phyloP scores from a whole-genome alignment of 2,329 filamentous ascomycete genomes.

The Trichoderma polysporum region DNA sequence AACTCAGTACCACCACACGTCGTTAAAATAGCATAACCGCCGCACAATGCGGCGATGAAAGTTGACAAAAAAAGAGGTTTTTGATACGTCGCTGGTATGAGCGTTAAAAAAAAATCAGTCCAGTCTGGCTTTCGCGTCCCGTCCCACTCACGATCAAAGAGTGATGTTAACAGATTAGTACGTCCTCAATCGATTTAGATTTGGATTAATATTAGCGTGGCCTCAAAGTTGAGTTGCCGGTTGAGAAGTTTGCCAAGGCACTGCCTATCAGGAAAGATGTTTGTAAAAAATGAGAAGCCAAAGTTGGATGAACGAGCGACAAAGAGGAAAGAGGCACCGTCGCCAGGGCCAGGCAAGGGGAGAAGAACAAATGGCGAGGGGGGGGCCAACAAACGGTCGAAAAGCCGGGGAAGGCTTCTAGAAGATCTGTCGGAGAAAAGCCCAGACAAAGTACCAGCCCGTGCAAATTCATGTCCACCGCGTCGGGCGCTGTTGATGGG shows the following conservation, averaged over 20 bases:
- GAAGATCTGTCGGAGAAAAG: slow-evolving; percentile 26
- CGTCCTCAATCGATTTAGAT: background rate
- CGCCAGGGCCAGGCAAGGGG: slow-evolving; percentile 22
- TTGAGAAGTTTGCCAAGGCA: slow-evolving; percentile 10
- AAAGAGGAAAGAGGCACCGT: slow-evolving; percentile 16
- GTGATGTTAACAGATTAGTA: background rate
- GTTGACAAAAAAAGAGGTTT: background rate
- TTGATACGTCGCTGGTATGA: background rate
- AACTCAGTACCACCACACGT: background rate
- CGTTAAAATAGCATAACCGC: slow-evolving; percentile 15
- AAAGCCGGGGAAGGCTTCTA: slow-evolving; percentile 25
- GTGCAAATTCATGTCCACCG: slow-evolving; percentile 14
- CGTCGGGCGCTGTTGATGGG: slow-evolving; percentile 16
- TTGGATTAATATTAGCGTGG: slow-evolving; percentile 13
- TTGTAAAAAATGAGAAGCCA: slow-evolving; percentile 9
- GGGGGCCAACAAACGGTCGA: slow-evolving; percentile 14
- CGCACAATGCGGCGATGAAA: slow-evolving; percentile 13
- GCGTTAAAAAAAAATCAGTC: background rate
- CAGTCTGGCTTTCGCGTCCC: slow-evolving; percentile 4
- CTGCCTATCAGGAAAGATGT: slow-evolving; percentile 3
- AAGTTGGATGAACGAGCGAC: slow-evolving; percentile 15
- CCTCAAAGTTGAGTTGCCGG: slow-evolving; percentile 14
- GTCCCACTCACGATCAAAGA: slow-evolving; percentile 8
- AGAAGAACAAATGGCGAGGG: slow-evolving; percentile 21
- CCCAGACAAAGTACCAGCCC: slow-evolving; percentile 11